Conservation (phyloP, 2,329 filamentous ascomycete species). For the Periconia digitata region DNA sequence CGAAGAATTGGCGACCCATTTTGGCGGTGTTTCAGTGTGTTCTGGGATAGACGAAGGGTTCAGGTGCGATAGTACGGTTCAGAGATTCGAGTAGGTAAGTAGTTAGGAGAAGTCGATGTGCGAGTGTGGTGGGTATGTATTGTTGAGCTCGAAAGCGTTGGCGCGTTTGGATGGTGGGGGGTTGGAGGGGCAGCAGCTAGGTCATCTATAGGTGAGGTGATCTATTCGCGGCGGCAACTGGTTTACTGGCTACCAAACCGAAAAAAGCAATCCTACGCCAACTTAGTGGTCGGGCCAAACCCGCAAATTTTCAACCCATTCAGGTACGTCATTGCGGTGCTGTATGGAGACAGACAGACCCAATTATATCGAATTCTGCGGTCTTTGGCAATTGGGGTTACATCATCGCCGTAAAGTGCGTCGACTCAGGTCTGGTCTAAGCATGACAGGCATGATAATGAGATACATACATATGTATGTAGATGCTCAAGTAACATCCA, state of each 20-base stretch:
- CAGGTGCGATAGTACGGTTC: not conserved
- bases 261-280: not conserved
- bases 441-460: too few relatives aligned
- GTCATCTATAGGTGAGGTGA: not conserved
- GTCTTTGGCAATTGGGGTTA: not conserved
- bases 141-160: not conserved
- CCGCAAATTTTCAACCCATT: too few relatives aligned
- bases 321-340: not conserved
- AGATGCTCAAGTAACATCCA: too few relatives aligned
- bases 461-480: too few relatives aligned
- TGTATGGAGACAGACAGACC: not conserved
- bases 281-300: not conserved
- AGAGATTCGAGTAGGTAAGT: not conserved
- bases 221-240: too few relatives aligned
- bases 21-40: conserved; percentile 48
- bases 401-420: not conserved
- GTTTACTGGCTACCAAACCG: too few relatives aligned
- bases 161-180: too few relatives aligned
- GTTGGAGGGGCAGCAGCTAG: not conserved
- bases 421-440: too few relatives aligned
- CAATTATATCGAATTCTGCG: not conserved
- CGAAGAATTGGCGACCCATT: conserved; percentile 96
- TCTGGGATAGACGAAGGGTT: not conserved
- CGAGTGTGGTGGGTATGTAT: not conserved
- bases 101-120: not conserved